Evolutionary conservation across 2,329 filamentous ascomycete species (phyloP), one percentile per base, ranked within the genome.

Genomic region (Sporothrix schenckii): DNA sequence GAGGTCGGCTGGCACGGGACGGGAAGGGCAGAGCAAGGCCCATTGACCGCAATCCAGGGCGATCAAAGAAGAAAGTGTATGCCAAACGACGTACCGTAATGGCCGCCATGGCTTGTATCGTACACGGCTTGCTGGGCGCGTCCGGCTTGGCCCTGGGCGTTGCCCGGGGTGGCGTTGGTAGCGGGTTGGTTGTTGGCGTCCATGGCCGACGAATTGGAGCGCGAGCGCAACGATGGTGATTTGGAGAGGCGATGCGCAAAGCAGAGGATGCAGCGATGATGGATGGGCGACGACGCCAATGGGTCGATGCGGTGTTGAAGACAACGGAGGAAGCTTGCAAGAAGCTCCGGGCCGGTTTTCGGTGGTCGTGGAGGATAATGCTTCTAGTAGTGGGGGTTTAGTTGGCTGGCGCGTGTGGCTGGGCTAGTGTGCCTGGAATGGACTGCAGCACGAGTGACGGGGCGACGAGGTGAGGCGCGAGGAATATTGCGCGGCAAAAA

Each of bases 81-180:
- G 44, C 39, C 11, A 27, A 56, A 69, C 53, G 71, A 79, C 85
- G 81, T 82, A 92, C 91, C 91, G 82, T 93, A 93, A 80, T 93
- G 91, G 68, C 91, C 91, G 72, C 90, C 91, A 77, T 91, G 88
- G 75, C 83, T 85, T 66, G 88, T 88, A 80, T 93, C 91, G 79
- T 93, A 93, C n/a, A 87, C 85, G 19, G 88, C 47, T 30, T 52
- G 88, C 76, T 87, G 84, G 74, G 86, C 83, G 74, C 87, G 86
- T 76, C 82, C 84, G 77, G 86, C 84, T 77, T 89, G 88, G 66
- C 80, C 77, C 77, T 87, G 86, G 72, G 85, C 47, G 7, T 16
- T n/a, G 7, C 63, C 47, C 58, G 58, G 39, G 30, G 63, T 47
- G 27, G 63, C 44, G 27, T 14, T n/a, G 10, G 47, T 81, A 72